Percentiles rank a stretch among this genome's conserved stretches.
phyloP scores from a whole-genome alignment of 306 rosid species.

The Prunus dulcis region DNA sequence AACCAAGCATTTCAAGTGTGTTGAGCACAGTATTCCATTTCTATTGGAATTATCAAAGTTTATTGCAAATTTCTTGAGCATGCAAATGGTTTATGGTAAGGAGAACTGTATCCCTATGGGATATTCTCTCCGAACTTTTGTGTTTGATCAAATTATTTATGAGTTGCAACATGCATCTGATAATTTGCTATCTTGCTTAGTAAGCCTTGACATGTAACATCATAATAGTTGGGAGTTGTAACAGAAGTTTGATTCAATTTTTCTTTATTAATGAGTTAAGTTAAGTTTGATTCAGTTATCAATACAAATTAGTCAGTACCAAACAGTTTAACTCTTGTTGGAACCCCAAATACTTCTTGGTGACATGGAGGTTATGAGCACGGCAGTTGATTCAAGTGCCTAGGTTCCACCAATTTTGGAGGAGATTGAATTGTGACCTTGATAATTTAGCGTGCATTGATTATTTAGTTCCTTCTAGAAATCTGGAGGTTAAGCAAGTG shows the following conservation, averaged over 20 bases:
- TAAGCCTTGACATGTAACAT: background rate
- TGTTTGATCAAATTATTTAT: background rate
- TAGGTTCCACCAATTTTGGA: background rate
- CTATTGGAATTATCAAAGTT: background rate
- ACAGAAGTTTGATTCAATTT: background rate
- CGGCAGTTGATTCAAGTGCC: background rate
- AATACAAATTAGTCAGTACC: background rate
- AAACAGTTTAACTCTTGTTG: background rate
- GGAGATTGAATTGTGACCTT: background rate
- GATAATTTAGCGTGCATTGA: background rate
- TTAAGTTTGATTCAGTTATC: background rate
- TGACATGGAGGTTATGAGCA: background rate
- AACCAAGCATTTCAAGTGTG: background rate
- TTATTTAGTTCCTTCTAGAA: background rate
- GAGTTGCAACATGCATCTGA: background rate
- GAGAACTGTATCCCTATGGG: background rate
- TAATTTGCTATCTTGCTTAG: background rate
- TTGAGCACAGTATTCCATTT: background rate
- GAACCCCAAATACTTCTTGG: background rate
- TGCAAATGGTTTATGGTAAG: background rate
- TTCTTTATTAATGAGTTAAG: background rate
- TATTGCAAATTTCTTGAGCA: background rate
- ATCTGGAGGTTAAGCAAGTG: background rate
- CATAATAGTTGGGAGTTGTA: background rate
- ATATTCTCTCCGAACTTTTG: background rate